A percentile compares a stretch with the other conserved stretches of the same genome.
phyloP scores from a whole-genome alignment of 2,329 filamentous ascomycete genomes.

The Zymoseptoria brevis region DNA sequence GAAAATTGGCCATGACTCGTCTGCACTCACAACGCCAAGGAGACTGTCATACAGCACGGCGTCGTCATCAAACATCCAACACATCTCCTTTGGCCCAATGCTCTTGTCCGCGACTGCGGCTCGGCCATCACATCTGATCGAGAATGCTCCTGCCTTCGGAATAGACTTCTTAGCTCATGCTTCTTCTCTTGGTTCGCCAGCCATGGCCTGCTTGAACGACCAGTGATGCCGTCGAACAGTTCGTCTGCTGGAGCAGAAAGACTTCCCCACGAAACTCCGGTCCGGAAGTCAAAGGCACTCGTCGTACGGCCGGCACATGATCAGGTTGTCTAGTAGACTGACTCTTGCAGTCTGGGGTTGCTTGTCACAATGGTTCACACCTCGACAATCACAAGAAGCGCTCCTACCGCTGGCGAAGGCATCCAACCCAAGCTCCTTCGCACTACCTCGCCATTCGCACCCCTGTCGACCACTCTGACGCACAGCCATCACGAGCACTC shows the following conservation, averaged over 20 bases:
- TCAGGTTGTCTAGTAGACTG: too few species aligned
- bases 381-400: neutral
- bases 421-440: neutral
- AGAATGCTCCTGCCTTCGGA: neutral
- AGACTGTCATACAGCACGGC: neutral
- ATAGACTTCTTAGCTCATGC: too few species aligned
- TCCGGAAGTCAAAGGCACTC: neutral
- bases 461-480: neutral
- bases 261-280: neutral
- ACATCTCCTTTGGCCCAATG: too few species aligned
- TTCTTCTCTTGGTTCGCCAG: too few species aligned
- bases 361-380: too few species aligned
- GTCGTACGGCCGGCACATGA: too few species aligned
- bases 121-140: neutral
- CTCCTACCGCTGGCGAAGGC: neutral
- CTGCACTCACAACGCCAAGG: neutral
- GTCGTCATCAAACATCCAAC: neutral
- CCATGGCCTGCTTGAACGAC: neutral
- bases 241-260: neutral
- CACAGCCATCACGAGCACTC: neutral
- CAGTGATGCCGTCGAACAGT: neutral
- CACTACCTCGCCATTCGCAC: neutral
- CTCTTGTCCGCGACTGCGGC: neutral
- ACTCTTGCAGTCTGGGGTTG: too few species aligned
- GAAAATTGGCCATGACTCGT: neutral